A percentile compares a stretch with the other conserved stretches of the same genome.
Evolutionary conservation across 345 rosid genomes (phyloP).

Genomic region (Litchi chinensis): DNA sequence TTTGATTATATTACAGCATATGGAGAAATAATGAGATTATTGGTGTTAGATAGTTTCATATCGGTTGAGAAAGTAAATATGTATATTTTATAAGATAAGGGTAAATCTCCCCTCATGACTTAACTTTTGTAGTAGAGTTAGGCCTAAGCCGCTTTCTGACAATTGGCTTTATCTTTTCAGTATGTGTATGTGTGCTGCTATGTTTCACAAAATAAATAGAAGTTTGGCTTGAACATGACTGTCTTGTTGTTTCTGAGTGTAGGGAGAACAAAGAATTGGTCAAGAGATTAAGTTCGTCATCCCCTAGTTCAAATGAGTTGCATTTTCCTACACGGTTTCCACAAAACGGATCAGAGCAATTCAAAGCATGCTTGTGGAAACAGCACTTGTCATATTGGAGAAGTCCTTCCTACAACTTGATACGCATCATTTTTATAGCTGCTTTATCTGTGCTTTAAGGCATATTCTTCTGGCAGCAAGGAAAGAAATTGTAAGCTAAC

Average conservation of each 20-base stretch:
- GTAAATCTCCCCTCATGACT: no score
- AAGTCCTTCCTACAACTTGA: conserved; percentile 54
- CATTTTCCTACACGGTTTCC: conserved; percentile 37
- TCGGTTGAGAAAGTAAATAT: no score
- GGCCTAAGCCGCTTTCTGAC: no score
- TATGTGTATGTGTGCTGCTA: no score
- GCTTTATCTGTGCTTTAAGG: conserved; percentile 42
- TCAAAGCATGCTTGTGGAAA: conserved; percentile 64
- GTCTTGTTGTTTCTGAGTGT: background rate
- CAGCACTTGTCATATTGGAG: conserved; percentile 64
- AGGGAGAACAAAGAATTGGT: conserved; percentile 37
- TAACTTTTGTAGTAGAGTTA: no score
- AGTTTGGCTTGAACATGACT: conserved; percentile 2
- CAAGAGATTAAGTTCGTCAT: conserved; percentile 31
- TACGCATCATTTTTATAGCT: conserved; percentile 34
- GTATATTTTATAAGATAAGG: no score
- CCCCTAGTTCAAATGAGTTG: conserved; percentile 31
- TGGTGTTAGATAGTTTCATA: background rate
- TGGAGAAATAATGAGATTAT: conserved; percentile 16
- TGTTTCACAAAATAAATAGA: background rate
- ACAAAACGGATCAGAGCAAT: conserved; percentile 46
- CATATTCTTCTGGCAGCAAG: conserved; percentile 51
- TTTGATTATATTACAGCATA: background rate
- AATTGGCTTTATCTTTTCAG: no score
- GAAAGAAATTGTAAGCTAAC: conserved; percentile 43